Base-by-base conservation (phyloP, 2,329 filamentous ascomycete species). In the Arthrobotrys iridis region DNA sequence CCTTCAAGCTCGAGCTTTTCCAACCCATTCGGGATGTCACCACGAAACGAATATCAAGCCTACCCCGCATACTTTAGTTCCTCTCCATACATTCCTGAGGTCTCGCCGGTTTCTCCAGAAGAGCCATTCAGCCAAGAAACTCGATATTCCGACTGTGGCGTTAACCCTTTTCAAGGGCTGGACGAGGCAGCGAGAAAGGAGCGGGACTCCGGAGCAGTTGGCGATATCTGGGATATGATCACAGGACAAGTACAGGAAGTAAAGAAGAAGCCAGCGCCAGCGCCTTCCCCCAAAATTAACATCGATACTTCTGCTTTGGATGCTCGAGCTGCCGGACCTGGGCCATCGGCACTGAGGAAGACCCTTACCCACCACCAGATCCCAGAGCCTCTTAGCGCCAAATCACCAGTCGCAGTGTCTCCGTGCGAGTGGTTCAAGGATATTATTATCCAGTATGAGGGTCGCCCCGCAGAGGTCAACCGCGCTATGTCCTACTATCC, bases 121-220 rank as follows among this genome's bases (percentile, higher is more conserved):
- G 59, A 64, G 11, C 41, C 58, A 15, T 43, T 57, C 24, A 63
- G 60, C n/a, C 60, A 76, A 18, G 60, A 62, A 28, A 71, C 71
- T n/a, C 13, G 72, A 48, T 76, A 76, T 28, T 76, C 72, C 11
- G 72, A 76, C 43, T 76, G 72, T 22, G 72, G 72, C 33, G 66
- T 70, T 1, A 76, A 76, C 33, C 72, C 72, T 13, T 76, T 76
- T 33, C 59, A 76, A 26, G 72, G 72, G 20, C 35, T 76, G 1
- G 65, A 76, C 10, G 72, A 71, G 7, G 22, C 58, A 13, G 72
- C 72, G 1, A 65, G 58, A n/a, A 60, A 64, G 40, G 72, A 76
- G 37, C 59, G 72, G 22, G 65, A 76, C 15, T 76, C 72, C 3
- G 65, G 65, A 3, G 57, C 50, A 5, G 72, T 66, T 26, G 57